phyloP scores from a whole-genome alignment of 352 stramenopile species.

The Pythium folliculosum region DNA sequence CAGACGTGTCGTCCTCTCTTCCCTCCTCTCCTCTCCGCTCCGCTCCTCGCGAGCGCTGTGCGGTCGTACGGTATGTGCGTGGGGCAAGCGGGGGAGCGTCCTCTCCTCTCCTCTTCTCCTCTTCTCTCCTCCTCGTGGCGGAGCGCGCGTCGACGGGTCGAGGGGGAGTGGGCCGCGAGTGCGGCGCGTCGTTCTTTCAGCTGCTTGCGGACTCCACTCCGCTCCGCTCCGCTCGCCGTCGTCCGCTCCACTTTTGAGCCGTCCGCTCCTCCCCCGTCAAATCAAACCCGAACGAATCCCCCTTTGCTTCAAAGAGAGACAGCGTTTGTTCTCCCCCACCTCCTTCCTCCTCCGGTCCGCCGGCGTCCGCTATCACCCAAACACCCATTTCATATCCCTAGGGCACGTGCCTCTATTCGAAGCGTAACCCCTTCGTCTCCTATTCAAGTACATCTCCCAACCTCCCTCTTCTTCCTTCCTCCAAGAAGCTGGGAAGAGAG shows the following conservation, averaged over 20 bases:
- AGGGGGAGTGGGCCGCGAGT: background rate
- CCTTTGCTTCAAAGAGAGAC: background rate
- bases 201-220: conserved; percentile 14
- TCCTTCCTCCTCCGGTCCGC: conserved; percentile 1
- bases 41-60: background rate
- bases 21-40: conserved; percentile 7
- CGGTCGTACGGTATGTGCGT: too few species aligned
- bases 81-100: background rate
- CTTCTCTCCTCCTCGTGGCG: background rate
- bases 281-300: conserved; percentile 1
- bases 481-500: background rate
- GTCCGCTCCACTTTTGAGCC: conserved; percentile 1
- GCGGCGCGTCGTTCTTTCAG: conserved; percentile 28
- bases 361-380: conserved; percentile 23
- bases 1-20: conserved; percentile 1
- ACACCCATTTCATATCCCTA: conserved; percentile 16
- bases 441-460: background rate
- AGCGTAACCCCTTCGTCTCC: background rate
- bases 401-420: conserved; percentile 5
- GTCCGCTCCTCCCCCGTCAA: conserved; percentile 8
- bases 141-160: conserved; percentile 3
- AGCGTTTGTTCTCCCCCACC: background rate
- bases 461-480: background rate
- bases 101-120: background rate
- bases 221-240: conserved; percentile 13